These are phyloP conservation scores for Pouteria glomerata DNA, from an alignment of 148 eudicot genomes.

Conservation along the genomic window DNA sequence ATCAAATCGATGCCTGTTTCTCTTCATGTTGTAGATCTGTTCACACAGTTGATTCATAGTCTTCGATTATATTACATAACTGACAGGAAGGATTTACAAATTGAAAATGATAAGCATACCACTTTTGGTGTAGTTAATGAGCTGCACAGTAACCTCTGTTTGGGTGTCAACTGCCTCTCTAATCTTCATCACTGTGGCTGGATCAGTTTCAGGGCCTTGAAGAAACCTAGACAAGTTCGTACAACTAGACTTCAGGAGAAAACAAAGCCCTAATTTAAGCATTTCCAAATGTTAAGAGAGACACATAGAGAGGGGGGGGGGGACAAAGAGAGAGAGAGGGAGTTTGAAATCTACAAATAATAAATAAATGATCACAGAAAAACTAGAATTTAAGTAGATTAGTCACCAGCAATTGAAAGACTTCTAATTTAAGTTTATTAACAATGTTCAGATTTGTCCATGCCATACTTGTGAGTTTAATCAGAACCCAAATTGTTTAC, in stretches of 20 bases:
- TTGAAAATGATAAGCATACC: constrained; percentile 38
- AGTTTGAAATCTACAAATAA: no score
- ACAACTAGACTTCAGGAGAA: background rate
- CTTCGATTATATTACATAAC: background rate
- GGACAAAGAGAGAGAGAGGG: no score
- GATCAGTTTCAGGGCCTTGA: constrained; percentile 99
- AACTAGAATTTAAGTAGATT: no score
- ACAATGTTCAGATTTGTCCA: no score
- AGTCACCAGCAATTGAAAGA: no score
- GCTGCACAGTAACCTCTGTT: constrained; percentile 89
- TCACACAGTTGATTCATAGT: no score
- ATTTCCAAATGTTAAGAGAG: background rate
- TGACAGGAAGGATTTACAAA: background rate
- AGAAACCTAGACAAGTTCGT: constrained; percentile 55
- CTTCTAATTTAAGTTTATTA: no score
- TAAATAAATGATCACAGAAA: no score
- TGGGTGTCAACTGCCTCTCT: constrained; percentile 80
- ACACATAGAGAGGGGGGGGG: no score
- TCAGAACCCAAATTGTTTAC: no score
- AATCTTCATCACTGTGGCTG: constrained; percentile 79
- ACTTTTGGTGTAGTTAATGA: constrained; percentile 92
- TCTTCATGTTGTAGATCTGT: background rate
- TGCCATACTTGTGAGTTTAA: no score
- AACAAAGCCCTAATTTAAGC: background rate
- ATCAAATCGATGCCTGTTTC: background rate